Evolutionary conservation across 2,329 filamentous ascomycete genomes (phyloP).

Genomic region (Aspergillus cejpii): DNA sequence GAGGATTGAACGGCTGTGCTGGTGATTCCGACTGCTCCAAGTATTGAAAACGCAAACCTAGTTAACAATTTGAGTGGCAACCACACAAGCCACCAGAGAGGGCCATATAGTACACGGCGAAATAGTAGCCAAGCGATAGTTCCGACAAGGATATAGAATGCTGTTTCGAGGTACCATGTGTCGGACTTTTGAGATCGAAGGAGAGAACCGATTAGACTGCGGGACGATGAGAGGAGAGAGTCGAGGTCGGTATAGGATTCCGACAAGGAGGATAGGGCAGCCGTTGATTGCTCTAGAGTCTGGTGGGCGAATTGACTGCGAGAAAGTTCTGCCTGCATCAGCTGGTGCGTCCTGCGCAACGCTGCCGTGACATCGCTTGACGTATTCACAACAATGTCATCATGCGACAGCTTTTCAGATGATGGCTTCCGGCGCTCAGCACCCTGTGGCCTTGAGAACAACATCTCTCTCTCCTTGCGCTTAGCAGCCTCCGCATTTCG

Average conservation of each 20-base stretch:
- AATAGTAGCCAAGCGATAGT: slow-evolving; percentile 85
- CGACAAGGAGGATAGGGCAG: slow-evolving; percentile 70
- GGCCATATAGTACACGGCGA: slow-evolving; percentile 77
- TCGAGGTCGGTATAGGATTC: slow-evolving; percentile 77
- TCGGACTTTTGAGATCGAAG: slow-evolving; percentile 88
- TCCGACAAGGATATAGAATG: slow-evolving; percentile 70
- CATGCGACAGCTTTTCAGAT: slow-evolving; percentile 54
- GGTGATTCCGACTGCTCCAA: slow-evolving; percentile 46
- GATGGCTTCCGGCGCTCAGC: slow-evolving; percentile 25
- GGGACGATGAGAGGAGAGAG: slow-evolving; percentile 65
- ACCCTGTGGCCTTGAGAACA: slow-evolving; percentile 53
- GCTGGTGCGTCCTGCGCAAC: slow-evolving; percentile 74
- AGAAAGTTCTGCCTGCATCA: slow-evolving; percentile 77
- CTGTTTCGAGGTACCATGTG: slow-evolving; percentile 92
- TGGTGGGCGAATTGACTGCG: slow-evolving; percentile 85
- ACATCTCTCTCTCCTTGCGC: slow-evolving; percentile 66
- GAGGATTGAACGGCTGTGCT: slow-evolving; percentile 24
- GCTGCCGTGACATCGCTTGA: slow-evolving; percentile 78
- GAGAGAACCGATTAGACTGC: slow-evolving; percentile 68
- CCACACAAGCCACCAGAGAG: slow-evolving; percentile 82
- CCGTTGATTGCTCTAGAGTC: slow-evolving; percentile 76
- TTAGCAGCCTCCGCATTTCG: slow-evolving; percentile 66
- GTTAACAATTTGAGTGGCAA: slow-evolving; percentile 66
- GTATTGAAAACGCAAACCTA: slow-evolving; percentile 51
- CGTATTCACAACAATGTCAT: slow-evolving; percentile 66